Conservation (phyloP, 2,329 filamentous ascomycete species). For the Fusarium drepaniforme region DNA sequence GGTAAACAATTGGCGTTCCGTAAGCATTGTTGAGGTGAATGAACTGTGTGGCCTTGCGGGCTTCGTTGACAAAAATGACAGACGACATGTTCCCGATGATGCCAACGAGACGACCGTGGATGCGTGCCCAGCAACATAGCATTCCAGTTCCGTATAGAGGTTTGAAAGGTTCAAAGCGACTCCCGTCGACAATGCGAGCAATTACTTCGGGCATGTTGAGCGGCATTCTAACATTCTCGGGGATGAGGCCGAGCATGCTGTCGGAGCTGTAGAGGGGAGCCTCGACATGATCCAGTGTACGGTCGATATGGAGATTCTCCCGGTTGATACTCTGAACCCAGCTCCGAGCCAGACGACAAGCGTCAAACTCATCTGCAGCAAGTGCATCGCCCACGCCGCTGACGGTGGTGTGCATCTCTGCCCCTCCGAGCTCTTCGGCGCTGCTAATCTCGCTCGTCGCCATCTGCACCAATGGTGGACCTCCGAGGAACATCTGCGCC, state of each 20-base stretch:
- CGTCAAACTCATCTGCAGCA: conserved; percentile 52
- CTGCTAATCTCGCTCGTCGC: conserved; percentile 57
- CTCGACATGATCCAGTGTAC: background rate
- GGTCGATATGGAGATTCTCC: background rate
- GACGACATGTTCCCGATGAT: background rate
- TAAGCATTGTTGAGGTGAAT: background rate
- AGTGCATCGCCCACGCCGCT: conserved; percentile 59
- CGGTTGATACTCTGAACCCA: background rate
- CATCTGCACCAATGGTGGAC: conserved; percentile 60
- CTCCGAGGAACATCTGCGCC: conserved; percentile 58
- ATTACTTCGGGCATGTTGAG: background rate
- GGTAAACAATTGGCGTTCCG: background rate
- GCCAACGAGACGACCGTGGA: background rate
- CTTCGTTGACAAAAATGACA: background rate
- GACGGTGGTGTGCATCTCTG: conserved; percentile 52
- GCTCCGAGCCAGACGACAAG: background rate
- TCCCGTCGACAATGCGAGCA: background rate
- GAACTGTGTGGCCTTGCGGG: background rate
- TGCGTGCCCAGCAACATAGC: background rate
- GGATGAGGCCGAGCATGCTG: background rate
- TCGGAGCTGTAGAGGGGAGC: background rate
- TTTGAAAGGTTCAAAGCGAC: background rate
- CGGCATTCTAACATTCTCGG: background rate
- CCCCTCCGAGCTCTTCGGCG: conserved; percentile 57
- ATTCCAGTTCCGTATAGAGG: background rate